Base-by-base conservation (phyloP, 495 filamentous ascomycete genomes). In the Aspergillus incahuasiensis region DNA sequence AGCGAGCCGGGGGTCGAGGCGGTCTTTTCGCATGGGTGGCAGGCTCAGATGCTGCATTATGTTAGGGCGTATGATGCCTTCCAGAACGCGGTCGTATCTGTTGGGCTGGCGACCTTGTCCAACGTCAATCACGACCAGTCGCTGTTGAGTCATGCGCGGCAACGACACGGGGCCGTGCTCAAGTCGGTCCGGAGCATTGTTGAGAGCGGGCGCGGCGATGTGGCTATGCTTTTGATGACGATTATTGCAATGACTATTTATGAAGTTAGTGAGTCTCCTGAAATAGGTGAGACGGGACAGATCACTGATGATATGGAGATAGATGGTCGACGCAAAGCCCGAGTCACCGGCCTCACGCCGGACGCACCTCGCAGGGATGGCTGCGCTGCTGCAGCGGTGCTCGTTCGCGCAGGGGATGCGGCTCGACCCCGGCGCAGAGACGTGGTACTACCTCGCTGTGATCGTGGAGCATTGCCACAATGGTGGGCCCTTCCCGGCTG, bases 21-120 rank as follows among this genome's bases (percentile, higher is more conserved):
- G 25, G 25, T 28, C 8, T 28, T 28, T 28, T 8, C 25, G 4
- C 25, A 8, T 28, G 25, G 25, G 25, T 28, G 3, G 4, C 25
- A 28, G 25, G 4, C 3, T 4, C 25, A 28, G 3, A 28, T 28
- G 25, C 25, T 28, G 25, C 8, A 28, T 28, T 8, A 28, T 28
- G 25, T 8, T n/a, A n/a, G 8, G 25, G 8, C 25, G 8, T 4
- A 28, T 28, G 25, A 3, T 5, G n/a, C 46, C 5, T 49, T 56
- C 18, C 53, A 34, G 15, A 50, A 48, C 16, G 22, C 54, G 13
- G 45, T 43, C 18, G 24, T 43, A 22, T 43, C 54, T 28, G 21
- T 55, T 15, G 45, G 53, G 8, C 45, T 55, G 20, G 53, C 53
- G 28, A 41, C 53, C 34, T 18, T 55, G 52, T 55, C 52, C 11